Base-by-base conservation (phyloP, 2,329 filamentous ascomycete genomes). In the Tolypocladium nubicola region DNA sequence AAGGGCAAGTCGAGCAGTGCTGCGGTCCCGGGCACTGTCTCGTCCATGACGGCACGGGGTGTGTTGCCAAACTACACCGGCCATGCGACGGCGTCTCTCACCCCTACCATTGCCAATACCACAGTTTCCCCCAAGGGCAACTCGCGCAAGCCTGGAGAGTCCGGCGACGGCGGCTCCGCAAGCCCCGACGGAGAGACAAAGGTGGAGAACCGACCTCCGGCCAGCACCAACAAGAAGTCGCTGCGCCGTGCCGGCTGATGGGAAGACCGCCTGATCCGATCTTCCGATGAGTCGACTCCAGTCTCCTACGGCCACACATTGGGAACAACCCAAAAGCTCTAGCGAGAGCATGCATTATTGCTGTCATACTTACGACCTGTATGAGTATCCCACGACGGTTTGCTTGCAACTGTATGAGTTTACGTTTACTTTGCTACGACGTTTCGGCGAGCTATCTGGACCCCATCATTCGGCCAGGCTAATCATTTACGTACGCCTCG, bases 31-130 rank as follows among this genome's bases (percentile, higher is more conserved):
- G 72, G 79, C 54, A 71, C 79, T 11, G 68, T 83, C 53, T 80
- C 79, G 3, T 77, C 80, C 4, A 78, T 76, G 50, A 82, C 79
- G 14, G 80, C 76, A 9, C 79, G 76, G 35, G 80, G 79, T n/a
- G 74, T 78, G 49, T 67, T 83, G 52, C 80, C 79, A 19, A 77
- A 80, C 38, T 82, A 79, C 57, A 67, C 72, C 11, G 79, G 79
- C 21, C 71, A 81, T 63, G 79, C 79, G 26, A 76, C 79, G 11
- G 78, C 79, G 26, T 80, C 76, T 52, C 69, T 80, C 23, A 69
- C 73, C 11, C 77, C 78, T 19, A 66, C 74, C 26, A 73, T 76
- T 53, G 73, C 71, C 40, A 76, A 76, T 59, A 63, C 70, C 23
- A 67, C 70, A 30, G 62, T 64, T 30, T 69, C 73, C 49, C 62